These are phyloP conservation scores for Quercus tomentella DNA, from an alignment of 331 rosid genomes.

Conservation along the genomic window DNA sequence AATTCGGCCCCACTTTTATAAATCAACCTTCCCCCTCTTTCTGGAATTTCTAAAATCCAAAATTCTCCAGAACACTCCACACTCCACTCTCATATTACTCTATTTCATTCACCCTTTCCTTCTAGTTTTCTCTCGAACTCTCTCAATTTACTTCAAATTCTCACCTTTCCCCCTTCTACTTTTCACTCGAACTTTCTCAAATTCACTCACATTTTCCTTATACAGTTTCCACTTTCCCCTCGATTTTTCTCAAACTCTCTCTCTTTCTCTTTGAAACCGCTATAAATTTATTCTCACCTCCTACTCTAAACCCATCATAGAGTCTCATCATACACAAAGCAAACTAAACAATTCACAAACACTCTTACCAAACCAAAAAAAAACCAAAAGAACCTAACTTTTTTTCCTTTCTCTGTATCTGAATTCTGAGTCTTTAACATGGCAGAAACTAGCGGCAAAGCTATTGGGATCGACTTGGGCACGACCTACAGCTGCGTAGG, in stretches of 20 bases:
- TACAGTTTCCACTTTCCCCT: background rate
- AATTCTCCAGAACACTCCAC: conserved; percentile 34
- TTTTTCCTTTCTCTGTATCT: background rate
- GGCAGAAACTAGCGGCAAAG: conserved; percentile 53
- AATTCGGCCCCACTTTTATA: background rate
- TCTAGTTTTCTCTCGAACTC: background rate
- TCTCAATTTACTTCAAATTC: background rate
- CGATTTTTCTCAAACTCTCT: background rate
- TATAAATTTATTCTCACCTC: background rate
- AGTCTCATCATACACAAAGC: background rate
- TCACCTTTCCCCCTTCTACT: too few relatives aligned
- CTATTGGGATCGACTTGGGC: conserved; percentile 64
- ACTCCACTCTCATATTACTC: background rate
- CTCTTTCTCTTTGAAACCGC: background rate
- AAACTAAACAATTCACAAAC: background rate
- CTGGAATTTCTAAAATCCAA: background rate
- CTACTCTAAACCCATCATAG: background rate
- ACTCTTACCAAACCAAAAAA: background rate
- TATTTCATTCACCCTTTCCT: too few relatives aligned
- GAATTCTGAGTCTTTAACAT: conserved; percentile 2
- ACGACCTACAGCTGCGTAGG: conserved; percentile 60
- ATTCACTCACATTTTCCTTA: too few relatives aligned
- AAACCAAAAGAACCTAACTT: too few relatives aligned
- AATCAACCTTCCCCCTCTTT: background rate
- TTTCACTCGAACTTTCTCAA: too few relatives aligned